phyloP scores from a whole-genome alignment of 2,329 filamentous ascomycete species.

The Hypomyces perniciosus region DNA sequence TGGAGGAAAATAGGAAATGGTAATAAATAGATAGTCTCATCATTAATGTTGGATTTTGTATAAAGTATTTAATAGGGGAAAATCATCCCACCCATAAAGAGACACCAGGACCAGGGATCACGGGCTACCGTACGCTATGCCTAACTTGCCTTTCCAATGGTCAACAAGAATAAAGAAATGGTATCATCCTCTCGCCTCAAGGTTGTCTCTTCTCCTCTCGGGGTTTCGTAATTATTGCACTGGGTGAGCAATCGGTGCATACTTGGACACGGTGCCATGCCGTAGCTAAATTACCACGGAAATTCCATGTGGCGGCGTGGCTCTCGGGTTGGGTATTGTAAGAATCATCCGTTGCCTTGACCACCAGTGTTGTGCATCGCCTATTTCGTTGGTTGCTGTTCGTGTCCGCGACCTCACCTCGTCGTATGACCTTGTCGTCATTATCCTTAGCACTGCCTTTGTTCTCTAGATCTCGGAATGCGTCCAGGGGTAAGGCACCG shows the following conservation, averaged over 20 bases:
- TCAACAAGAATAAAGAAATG: not conserved
- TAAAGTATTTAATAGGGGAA: no score
- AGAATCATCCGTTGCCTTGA: constrained; percentile 60
- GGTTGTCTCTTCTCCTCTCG: not conserved
- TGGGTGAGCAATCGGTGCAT: constrained; percentile 26
- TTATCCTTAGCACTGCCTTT: not conserved
- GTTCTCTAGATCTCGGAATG: constrained; percentile 18
- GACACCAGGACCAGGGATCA: no score
- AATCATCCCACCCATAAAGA: no score
- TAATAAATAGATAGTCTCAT: no score
- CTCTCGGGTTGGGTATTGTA: constrained; percentile 63
- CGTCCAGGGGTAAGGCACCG: constrained; percentile 35
- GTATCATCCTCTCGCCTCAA: not conserved
- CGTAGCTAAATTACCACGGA: constrained; percentile 59
- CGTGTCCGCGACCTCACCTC: not conserved
- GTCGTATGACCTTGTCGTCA: constrained; percentile 7
- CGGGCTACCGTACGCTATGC: no score
- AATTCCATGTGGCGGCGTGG: constrained; percentile 55
- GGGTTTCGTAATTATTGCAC: not conserved
- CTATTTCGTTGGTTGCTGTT: constrained; percentile 11
- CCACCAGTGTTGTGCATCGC: constrained; percentile 47
- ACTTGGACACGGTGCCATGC: constrained; percentile 56
- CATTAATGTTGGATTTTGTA: no score
- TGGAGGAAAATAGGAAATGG: no score
- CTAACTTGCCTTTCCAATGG: no score